These are phyloP conservation scores for Eutrema yunnanense DNA, from an alignment of 345 rosid species.

Conservation along the genomic window DNA sequence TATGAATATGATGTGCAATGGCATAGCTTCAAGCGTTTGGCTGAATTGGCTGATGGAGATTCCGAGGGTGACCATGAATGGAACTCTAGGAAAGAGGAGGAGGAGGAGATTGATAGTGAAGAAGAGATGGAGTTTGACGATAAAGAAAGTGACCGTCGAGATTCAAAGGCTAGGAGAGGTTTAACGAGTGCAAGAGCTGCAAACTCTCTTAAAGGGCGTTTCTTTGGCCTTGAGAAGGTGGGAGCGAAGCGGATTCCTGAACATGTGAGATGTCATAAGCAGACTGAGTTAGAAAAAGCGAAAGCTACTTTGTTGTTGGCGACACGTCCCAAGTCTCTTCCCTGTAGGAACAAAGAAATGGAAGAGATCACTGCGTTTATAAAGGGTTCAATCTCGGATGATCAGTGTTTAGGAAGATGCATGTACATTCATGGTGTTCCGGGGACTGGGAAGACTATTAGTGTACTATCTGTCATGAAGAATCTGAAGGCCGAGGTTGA, in stretches of 20 bases:
- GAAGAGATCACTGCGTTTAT: constrained; percentile 76
- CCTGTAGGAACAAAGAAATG: constrained; percentile 93
- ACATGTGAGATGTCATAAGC: constrained; percentile 80
- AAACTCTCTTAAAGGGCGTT: constrained; percentile 63
- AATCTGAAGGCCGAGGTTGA: constrained; percentile 83
- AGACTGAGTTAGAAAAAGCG: constrained; percentile 83
- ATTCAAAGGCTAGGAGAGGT: constrained; percentile 33
- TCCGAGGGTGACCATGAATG: constrained; percentile 75
- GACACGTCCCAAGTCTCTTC: constrained; percentile 73
- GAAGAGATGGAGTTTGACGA: constrained; percentile 52
- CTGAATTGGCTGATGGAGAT: constrained; percentile 46
- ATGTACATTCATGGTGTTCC: constrained; percentile 97
- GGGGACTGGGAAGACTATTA: constrained; percentile 97
- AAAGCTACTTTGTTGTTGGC: constrained; percentile 79
- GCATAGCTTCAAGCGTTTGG: constrained; percentile 85
- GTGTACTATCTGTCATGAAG: constrained; percentile 80
- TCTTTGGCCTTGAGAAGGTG: constrained; percentile 80
- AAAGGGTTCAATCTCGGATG: constrained; percentile 81
- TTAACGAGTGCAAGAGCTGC: constrained; percentile 48
- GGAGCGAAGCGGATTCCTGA: constrained; percentile 83
- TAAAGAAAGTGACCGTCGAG: constrained; percentile 36
- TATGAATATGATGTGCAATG: constrained; percentile 86
- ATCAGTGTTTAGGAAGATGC: constrained; percentile 88
- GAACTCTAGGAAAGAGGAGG: constrained; percentile 40
- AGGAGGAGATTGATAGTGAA: constrained; percentile 43